phyloP scores from a whole-genome alignment of 345 rosid genomes.

The Camelina neglecta region DNA sequence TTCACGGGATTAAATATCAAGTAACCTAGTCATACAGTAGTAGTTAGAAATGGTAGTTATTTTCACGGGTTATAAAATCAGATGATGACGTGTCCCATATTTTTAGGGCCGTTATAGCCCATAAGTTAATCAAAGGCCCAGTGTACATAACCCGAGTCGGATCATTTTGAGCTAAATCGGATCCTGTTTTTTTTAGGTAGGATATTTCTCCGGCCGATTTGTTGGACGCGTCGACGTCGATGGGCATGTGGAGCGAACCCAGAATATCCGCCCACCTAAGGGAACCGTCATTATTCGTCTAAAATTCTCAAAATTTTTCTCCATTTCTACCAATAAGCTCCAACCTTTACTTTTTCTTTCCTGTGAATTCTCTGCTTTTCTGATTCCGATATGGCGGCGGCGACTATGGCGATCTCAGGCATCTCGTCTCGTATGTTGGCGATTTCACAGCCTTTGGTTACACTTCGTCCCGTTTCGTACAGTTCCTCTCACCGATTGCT shows the following conservation, averaged over 20 bases:
- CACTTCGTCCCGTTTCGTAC: constrained; percentile 37
- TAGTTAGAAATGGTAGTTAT: constrained; percentile 13
- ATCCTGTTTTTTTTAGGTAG: constrained; percentile 7
- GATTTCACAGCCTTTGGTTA: constrained; percentile 37
- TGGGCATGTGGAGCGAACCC: constrained; percentile 30
- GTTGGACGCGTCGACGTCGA: constrained; percentile 32
- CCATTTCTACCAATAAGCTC: constrained; percentile 22
- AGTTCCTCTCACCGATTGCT: constrained; percentile 42
- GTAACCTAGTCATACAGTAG: not conserved
- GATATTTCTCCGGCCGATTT: constrained; percentile 40
- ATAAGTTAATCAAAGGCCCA: not conserved
- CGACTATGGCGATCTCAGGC: constrained; percentile 35
- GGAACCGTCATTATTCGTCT: constrained; percentile 7
- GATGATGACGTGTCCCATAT: not conserved
- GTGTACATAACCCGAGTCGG: not conserved
- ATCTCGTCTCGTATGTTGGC: constrained; percentile 18
- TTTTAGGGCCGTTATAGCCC: not conserved
- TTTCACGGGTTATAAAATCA: constrained; percentile 30
- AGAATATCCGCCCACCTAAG: constrained; percentile 10
- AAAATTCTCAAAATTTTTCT: not conserved
- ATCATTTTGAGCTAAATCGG: constrained; percentile 24
- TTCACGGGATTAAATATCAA: constrained; percentile 7
- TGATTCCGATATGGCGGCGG: constrained; percentile 35
- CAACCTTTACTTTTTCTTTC: constrained; percentile 8
- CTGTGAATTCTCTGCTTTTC: constrained; percentile 2